Evolutionary conservation across 257 asterid genomes (phyloP), one percentile per base, ranked within the genome.

Genomic region (Ilex asprella): DNA sequence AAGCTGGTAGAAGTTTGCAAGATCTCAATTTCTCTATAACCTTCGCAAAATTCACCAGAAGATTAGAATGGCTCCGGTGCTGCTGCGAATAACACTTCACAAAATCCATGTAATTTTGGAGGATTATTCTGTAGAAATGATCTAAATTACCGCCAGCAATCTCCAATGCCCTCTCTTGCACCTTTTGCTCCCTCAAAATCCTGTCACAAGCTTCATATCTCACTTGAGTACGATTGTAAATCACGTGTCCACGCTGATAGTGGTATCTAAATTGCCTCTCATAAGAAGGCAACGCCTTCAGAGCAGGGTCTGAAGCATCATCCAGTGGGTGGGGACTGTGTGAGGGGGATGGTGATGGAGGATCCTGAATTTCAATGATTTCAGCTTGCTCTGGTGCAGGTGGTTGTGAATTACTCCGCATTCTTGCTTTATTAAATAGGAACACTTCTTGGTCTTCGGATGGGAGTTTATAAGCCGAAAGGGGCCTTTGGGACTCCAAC

Each of bases 181-280:
- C 99, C 83, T 81, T 85, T 78, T 76, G 93, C 75, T 89, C 96
- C 63, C 76, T 82, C 79, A 75, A 67, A 58, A 89, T 80, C 84
- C 86, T 82, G 84, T 85, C 81, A 31, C 95, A 89, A 14, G 58
- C 62, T 31, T 78, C 85, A 2, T 67, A 12, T 60, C 81, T 93
- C 35, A 82, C 91, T 49, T 71, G 43, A 0, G 96, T 83, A 13
- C 91, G 82, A 32, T 72, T 75, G 73, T 84, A 93, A 60, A 89
- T 81, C 60, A 88, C 92, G 59, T 78, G 78, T 15, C 95, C 99
- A 27, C 75, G 72, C 72, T 89, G 96, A 82, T 79, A 89, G 58
- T 93, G 99, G 79, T 89, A 82, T 74, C 94, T 77, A 72, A 93
- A 93, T 52, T 85, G 97, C 73, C 94, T 87, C 82, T 85, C 97